Evolutionary conservation across 2,329 filamentous ascomycete species (phyloP).

Genomic region (Alternaria incomplexa): DNA sequence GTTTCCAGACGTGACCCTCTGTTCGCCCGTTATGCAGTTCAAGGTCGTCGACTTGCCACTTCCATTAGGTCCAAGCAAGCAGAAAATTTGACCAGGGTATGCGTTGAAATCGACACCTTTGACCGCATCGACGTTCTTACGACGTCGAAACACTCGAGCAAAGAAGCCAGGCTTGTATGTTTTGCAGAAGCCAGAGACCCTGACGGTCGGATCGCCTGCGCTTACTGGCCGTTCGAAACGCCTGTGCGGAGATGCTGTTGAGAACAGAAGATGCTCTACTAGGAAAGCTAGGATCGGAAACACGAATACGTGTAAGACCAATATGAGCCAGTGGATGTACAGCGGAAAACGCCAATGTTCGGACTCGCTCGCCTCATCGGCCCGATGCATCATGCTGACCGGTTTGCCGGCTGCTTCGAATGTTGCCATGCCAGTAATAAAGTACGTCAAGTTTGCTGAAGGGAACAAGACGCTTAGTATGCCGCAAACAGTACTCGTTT

Average conservation of each 20-base stretch:
- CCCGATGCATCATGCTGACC: conserved; percentile 18
- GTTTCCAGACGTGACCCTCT: conserved; percentile 74
- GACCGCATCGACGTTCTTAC: conserved; percentile 78
- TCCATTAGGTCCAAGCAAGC: conserved; percentile 86
- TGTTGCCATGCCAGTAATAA: conserved; percentile 27
- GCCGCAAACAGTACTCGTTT: conserved; percentile 68
- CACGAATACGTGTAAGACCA: conserved; percentile 29
- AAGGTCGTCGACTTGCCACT: conserved; percentile 90
- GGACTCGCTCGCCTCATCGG: neutral
- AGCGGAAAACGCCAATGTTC: conserved; percentile 22
- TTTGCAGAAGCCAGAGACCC: conserved; percentile 73
- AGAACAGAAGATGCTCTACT: neutral
- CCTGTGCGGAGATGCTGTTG: neutral
- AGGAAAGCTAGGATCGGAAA: neutral
- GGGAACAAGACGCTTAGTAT: conserved; percentile 76
- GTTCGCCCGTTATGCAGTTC: conserved; percentile 84
- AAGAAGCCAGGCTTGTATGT: conserved; percentile 59
- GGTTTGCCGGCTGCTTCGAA: conserved; percentile 21
- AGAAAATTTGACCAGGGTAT: conserved; percentile 80
- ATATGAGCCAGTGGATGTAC: conserved; percentile 29
- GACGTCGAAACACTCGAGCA: conserved; percentile 54
- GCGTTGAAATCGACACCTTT: conserved; percentile 75
- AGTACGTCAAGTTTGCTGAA: conserved; percentile 75
- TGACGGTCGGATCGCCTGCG: conserved; percentile 52
- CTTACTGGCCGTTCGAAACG: neutral